Evolutionary conservation across 495 filamentous ascomycete genomes (phyloP).

Genomic region (Daldinia concentrica): DNA sequence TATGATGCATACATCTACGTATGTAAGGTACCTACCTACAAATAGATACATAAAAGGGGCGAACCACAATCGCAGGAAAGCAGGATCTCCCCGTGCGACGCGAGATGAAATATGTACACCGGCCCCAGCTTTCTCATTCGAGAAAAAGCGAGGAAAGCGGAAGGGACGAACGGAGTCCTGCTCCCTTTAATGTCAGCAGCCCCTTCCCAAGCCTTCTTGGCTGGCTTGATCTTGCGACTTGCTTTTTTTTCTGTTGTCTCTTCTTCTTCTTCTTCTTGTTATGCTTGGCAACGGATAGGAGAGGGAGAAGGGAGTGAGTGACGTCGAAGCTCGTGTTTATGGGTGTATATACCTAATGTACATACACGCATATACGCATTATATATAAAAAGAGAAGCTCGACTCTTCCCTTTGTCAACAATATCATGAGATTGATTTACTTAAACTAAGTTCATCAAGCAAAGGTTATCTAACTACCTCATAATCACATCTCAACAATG

Average conservation of each 20-base stretch:
- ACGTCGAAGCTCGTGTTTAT: neutral
- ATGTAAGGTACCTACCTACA: no score
- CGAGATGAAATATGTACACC: neutral
- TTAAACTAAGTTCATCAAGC: neutral
- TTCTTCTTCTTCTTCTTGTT: neutral
- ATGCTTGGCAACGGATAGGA: constrained; percentile 2
- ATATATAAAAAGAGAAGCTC: constrained; percentile 1
- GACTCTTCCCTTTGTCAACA: neutral
- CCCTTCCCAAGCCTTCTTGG: constrained; percentile 3
- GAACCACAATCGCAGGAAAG: constrained; percentile 11
- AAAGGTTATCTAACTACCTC: neutral
- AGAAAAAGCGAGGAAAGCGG: constrained; percentile 4
- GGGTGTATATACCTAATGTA: neutral
- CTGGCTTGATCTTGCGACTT: constrained; percentile 5
- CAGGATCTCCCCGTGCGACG: constrained; percentile 13
- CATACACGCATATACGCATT: neutral
- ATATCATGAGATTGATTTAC: neutral
- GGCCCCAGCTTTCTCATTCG: constrained; percentile 19
- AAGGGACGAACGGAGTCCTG: neutral
- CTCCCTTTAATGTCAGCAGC: constrained; percentile 4
- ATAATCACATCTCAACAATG: constrained; percentile 8
- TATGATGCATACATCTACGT: neutral
- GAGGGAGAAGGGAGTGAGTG: neutral
- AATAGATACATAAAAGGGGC: neutral
- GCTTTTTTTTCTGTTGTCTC: neutral